These are phyloP conservation scores for Primulina eburnea DNA, from an alignment of 257 asterid species.

Conservation along the genomic window DNA sequence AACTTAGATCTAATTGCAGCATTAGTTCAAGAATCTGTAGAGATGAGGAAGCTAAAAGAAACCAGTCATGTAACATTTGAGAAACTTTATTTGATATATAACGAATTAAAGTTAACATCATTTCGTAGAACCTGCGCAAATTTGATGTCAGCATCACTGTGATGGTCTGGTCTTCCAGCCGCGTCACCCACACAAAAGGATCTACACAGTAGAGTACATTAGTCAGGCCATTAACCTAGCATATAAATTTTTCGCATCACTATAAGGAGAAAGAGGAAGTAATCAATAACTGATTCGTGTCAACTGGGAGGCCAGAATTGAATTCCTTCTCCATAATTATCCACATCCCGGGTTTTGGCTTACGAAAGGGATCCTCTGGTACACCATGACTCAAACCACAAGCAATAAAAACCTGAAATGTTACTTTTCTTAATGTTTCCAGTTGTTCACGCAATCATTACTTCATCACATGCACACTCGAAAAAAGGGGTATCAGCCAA, in stretches of 20 bases:
- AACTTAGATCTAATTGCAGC: background rate
- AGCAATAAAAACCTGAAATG: conserved; percentile 79
- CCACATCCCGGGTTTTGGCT: conserved; percentile 98
- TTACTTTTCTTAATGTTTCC: conserved; percentile 1
- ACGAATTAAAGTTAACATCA: background rate
- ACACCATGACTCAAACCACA: conserved; percentile 60
- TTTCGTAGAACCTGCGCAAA: conserved; percentile 69
- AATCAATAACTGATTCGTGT: conserved; percentile 63
- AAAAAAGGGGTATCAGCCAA: background rate
- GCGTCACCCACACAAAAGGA: conserved; percentile 99
- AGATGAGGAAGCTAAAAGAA: background rate
- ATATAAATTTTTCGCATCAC: background rate
- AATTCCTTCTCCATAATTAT: conserved; percentile 76
- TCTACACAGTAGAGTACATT: conserved; percentile 35
- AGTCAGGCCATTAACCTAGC: conserved; percentile 10
- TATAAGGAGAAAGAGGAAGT: conserved; percentile 21
- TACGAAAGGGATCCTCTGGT: conserved; percentile 77
- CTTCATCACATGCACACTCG: background rate
- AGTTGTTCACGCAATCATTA: background rate
- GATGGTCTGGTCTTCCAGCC: conserved; percentile 86
- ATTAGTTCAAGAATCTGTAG: background rate
- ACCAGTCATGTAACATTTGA: background rate
- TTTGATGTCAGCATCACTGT: conserved; percentile 83
- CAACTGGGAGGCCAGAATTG: conserved; percentile 73
- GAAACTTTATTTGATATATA: conserved; percentile 1